Evolutionary conservation across 441 rosid species (phyloP).

Genomic region (Flueggea neowawraea): DNA sequence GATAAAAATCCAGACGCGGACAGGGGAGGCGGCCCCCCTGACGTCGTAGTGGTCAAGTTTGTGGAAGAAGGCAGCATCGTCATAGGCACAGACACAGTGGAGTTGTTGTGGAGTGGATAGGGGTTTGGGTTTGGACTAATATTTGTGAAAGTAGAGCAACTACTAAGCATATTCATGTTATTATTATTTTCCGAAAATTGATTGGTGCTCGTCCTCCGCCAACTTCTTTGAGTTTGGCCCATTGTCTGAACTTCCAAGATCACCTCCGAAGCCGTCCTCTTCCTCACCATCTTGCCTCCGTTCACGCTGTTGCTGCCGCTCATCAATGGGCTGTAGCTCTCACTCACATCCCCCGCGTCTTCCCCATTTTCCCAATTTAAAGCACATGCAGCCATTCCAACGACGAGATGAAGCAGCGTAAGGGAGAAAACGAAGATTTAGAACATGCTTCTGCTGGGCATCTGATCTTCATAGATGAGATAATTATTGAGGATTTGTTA

Average conservation of each 20-base stretch:
- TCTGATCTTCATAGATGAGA: not conserved
- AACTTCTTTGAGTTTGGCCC: slow-evolving; percentile 35
- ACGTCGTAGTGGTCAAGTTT: slow-evolving; percentile 47
- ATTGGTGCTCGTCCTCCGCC: slow-evolving; percentile 27
- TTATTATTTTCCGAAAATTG: too few species aligned
- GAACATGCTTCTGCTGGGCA: not conserved
- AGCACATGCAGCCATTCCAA: slow-evolving; percentile 24
- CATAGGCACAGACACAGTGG: slow-evolving; percentile 35
- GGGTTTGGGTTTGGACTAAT: slow-evolving; percentile 10
- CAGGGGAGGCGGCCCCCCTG: slow-evolving; percentile 26
- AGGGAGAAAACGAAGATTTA: not conserved
- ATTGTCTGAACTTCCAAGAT: slow-evolving; percentile 39
- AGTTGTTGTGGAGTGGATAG: slow-evolving; percentile 40
- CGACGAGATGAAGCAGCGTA: too few species aligned
- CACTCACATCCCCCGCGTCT: not conserved
- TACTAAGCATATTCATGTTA: not conserved
- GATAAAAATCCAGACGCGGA: slow-evolving; percentile 34
- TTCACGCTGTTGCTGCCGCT: not conserved
- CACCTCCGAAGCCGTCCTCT: slow-evolving; percentile 76
- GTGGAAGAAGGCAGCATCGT: slow-evolving; percentile 35
- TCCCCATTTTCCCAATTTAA: not conserved
- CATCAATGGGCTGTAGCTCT: slow-evolving; percentile 2
- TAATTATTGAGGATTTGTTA: not conserved
- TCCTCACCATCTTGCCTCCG: slow-evolving; percentile 55
- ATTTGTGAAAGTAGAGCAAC: slow-evolving; percentile 4